Conservation (phyloP, 2,329 filamentous ascomycete genomes). For the Xylaria sp. region DNA sequence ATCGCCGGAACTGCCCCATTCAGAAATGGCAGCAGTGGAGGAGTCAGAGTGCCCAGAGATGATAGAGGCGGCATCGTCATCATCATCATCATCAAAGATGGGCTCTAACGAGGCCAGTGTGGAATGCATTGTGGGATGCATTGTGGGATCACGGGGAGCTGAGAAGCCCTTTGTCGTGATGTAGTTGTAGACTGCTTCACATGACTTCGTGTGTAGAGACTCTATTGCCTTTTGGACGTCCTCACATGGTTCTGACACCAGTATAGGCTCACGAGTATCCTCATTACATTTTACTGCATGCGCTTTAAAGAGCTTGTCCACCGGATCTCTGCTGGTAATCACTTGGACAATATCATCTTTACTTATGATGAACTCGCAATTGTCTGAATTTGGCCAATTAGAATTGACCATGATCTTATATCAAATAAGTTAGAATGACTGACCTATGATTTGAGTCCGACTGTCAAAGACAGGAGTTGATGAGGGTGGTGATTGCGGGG, state of each 20-base stretch:
- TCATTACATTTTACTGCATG: constrained; percentile 43
- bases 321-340: constrained; percentile 41
- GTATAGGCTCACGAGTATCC: constrained; percentile 40
- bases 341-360: constrained; percentile 45
- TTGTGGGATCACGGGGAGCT: too few relatives aligned
- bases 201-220: constrained; percentile 47
- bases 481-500: constrained; percentile 19
- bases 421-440: constrained; percentile 26
- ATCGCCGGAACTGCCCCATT: constrained; percentile 45
- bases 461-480: constrained; percentile 39
- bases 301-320: constrained; percentile 41
- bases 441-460: constrained; percentile 45
- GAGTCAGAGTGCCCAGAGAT: constrained; percentile 42
- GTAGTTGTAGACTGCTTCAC: constrained; percentile 45
- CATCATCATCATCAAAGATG: constrained; percentile 20
- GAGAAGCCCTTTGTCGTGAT: constrained; percentile 45
- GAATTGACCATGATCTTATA: constrained; percentile 12
- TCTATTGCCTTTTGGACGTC: constrained; percentile 40
- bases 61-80: constrained; percentile 42
- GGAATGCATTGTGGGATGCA: too few relatives aligned
- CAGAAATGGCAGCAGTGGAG: constrained; percentile 43
- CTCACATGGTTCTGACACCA: constrained; percentile 42
- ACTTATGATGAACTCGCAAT: constrained; percentile 47
- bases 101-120: constrained; percentile 34
- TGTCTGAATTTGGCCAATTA: constrained; percentile 41